Conservation (phyloP, 2,329 filamentous ascomycete species). For the Arthrinium phaeospermum region DNA sequence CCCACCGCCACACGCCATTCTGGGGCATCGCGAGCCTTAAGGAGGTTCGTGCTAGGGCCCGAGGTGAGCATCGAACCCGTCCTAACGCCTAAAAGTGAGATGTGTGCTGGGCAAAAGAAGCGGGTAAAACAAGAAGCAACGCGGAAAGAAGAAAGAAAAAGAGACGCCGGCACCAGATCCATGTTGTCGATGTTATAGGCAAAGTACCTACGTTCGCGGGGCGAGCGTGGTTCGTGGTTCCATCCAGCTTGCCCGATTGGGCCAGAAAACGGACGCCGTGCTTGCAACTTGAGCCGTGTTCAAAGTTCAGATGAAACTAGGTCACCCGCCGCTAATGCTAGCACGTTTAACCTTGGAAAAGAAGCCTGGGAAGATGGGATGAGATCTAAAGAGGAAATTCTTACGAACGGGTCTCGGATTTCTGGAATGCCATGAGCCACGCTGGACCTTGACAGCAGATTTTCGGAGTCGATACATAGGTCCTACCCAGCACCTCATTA, state of each 20-base stretch:
- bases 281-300: background rate
- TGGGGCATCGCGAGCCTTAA: conserved; percentile 5
- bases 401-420: conserved; percentile 10
- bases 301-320: conserved; percentile 1
- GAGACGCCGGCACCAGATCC: background rate
- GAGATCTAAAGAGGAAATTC: conserved; percentile 12
- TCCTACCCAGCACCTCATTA: background rate
- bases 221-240: background rate
- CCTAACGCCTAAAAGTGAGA: background rate
- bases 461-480: background rate
- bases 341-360: background rate
- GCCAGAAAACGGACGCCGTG: background rate
- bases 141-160: background rate
- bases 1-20: background rate
- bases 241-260: background rate
- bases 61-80: background rate
- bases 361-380: background rate
- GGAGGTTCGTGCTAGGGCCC: background rate
- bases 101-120: background rate
- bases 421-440: conserved; percentile 5
- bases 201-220: background rate
- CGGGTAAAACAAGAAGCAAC: background rate
- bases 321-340: background rate
- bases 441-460: background rate
- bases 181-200: background rate